These are phyloP conservation scores for Pseudogymnoascus sp. DNA, from an alignment of 2,329 filamentous ascomycete genomes.

Conservation along the genomic window DNA sequence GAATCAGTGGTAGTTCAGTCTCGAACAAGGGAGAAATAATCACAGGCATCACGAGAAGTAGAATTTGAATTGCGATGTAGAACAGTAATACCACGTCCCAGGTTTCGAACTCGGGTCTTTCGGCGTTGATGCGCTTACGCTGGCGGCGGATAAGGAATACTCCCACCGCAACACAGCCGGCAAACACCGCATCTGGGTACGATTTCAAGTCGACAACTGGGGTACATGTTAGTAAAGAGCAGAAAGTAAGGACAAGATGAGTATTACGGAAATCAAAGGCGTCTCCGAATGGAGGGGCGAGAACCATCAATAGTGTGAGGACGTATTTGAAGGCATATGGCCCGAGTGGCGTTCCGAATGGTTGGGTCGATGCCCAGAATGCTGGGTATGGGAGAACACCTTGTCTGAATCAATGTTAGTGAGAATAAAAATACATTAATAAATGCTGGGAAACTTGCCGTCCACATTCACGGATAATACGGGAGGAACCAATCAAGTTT, in stretches of 20 bases:
- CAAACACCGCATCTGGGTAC: slow-evolving; percentile 53
- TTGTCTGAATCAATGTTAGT: slow-evolving; percentile 35
- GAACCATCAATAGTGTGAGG: slow-evolving; percentile 51
- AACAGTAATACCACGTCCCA: slow-evolving; percentile 54
- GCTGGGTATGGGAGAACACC: slow-evolving; percentile 52
- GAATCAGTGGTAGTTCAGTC: not conserved
- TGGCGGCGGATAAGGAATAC: slow-evolving; percentile 49
- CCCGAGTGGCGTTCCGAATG: slow-evolving; percentile 55
- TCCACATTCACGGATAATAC: slow-evolving; percentile 53
- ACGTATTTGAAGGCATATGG: slow-evolving; percentile 51
- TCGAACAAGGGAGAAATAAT: not conserved
- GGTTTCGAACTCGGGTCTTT: slow-evolving; percentile 44
- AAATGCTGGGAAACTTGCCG: slow-evolving; percentile 28
- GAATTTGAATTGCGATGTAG: slow-evolving; percentile 51
- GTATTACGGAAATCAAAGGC: slow-evolving; percentile 52
- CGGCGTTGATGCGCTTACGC: slow-evolving; percentile 42
- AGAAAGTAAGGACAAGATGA: not conserved
- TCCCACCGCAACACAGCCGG: slow-evolving; percentile 47
- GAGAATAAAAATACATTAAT: not conserved
- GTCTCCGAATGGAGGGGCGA: slow-evolving; percentile 53
- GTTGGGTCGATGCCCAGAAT: slow-evolving; percentile 55
- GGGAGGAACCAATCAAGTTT: slow-evolving; percentile 45
- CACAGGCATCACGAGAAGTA: slow-evolving; percentile 55
- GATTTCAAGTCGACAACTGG: slow-evolving; percentile 50
- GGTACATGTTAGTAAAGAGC: slow-evolving; percentile 4